Conservation (phyloP, 23 red algal species). For the Rhodosorus marinus region DNA sequence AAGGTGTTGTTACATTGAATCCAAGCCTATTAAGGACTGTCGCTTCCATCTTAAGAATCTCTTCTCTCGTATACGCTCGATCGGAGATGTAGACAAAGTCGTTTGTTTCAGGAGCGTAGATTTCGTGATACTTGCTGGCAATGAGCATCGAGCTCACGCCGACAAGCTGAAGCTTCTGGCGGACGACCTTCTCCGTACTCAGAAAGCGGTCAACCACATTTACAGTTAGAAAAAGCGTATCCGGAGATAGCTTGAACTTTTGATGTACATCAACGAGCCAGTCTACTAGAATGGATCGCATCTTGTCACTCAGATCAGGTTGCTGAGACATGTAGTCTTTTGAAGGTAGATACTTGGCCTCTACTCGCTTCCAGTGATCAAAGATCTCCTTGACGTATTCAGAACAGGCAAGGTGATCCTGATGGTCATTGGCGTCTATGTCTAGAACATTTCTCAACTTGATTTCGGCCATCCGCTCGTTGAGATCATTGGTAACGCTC, state of each 20-base stretch:
- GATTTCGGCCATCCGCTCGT: not conserved
- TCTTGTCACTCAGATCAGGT: constrained; percentile 63
- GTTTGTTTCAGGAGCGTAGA: constrained; percentile 78
- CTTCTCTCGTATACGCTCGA: constrained; percentile 65
- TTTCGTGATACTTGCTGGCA: constrained; percentile 96
- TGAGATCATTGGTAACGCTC: no score
- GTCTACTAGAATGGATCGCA: constrained; percentile 90
- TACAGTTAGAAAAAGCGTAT: constrained; percentile 77
- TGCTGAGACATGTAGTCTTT: constrained; percentile 70
- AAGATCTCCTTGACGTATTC: constrained; percentile 48
- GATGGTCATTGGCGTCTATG: constrained; percentile 20
- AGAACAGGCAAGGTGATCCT: constrained; percentile 25
- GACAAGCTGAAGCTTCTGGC: constrained; percentile 81
- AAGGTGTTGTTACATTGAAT: constrained; percentile 88
- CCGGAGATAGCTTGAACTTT: constrained; percentile 61
- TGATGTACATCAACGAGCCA: constrained; percentile 93
- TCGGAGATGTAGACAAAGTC: constrained; percentile 98
- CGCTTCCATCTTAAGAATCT: constrained; percentile 86
- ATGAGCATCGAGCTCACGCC: constrained; percentile 94
- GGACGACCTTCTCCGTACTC: constrained; percentile 28
- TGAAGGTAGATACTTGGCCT: constrained; percentile 55
- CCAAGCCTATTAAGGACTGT: constrained; percentile 64
- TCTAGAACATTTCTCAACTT: constrained; percentile 15
- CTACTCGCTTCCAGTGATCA: constrained; percentile 13
- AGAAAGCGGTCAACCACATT: constrained; percentile 97